phyloP scores from a whole-genome alignment of 169 alveolate genomes.

The Cryptosporidium sp. region DNA sequence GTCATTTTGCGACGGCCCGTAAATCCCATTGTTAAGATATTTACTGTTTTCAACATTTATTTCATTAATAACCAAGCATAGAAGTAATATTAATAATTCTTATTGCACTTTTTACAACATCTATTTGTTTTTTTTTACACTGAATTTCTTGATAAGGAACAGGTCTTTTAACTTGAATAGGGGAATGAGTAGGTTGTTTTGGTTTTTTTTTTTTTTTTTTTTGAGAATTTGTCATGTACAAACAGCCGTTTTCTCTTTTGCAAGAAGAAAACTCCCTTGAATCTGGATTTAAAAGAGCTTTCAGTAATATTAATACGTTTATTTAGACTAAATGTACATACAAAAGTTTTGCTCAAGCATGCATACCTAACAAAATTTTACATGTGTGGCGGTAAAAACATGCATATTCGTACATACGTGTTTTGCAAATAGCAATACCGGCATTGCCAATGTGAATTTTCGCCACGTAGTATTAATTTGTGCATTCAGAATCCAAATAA shows the following conservation, averaged over 20 bases:
- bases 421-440: neutral
- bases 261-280: too few species aligned
- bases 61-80: neutral
- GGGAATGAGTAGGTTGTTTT: too few species aligned
- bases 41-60: neutral
- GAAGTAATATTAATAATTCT: slow-evolving; percentile 2
- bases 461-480: neutral
- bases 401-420: neutral
- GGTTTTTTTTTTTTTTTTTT: too few species aligned
- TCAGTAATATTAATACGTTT: too few species aligned
- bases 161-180: too few species aligned
- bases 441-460: neutral
- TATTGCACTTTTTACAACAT: neutral
- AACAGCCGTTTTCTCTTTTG: too few species aligned
- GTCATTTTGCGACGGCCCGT: neutral
- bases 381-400: slow-evolving; percentile 6
- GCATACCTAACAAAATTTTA: neutral
- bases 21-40: neutral
- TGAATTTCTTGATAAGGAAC: neutral
- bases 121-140: neutral
- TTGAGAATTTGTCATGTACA: too few species aligned
- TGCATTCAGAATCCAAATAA: neutral
- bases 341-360: too few species aligned
- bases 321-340: neutral
- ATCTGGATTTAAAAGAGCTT: too few species aligned